These are phyloP conservation scores for Piper longum DNA, from an alignment of 164 flowering plant genomes.

Conservation along the genomic window DNA sequence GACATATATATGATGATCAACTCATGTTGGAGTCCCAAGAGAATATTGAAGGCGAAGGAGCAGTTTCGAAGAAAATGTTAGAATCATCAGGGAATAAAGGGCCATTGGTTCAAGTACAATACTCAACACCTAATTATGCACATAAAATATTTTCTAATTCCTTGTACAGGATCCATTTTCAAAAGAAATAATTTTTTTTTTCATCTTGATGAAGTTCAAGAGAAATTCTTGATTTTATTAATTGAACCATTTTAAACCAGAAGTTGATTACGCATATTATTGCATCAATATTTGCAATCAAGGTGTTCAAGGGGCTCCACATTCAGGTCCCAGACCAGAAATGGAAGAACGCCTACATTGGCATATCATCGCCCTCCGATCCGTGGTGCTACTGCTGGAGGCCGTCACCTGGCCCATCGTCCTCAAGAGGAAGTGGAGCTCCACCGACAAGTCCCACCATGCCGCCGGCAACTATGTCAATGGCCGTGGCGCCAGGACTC, in stretches of 20 bases:
- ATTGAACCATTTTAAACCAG: not conserved
- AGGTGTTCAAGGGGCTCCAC: constrained; percentile 50
- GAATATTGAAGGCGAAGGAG: not conserved
- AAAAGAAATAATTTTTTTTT: not conserved
- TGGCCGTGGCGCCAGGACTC: constrained; percentile 8
- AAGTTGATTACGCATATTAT: too few species aligned
- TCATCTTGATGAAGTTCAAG: too few species aligned
- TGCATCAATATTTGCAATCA: too few species aligned
- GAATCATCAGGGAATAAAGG: not conserved
- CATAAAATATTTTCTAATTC: not conserved
- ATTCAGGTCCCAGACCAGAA: constrained; percentile 34
- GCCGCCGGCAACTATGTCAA: constrained; percentile 10
- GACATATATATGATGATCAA: not conserved
- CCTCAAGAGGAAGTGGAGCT: constrained; percentile 23
- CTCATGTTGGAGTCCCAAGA: not conserved
- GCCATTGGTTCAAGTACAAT: not conserved
- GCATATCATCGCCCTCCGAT: constrained; percentile 21
- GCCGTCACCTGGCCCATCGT: constrained; percentile 38
- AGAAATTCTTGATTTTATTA: not conserved
- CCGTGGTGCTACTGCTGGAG: constrained; percentile 20
- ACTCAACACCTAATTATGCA: not conserved
- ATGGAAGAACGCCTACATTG: constrained; percentile 46
- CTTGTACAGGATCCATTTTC: too few species aligned
- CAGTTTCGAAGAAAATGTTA: not conserved
- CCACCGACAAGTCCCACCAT: constrained; percentile 17